Base-by-base conservation (phyloP, 495 filamentous ascomycete genomes). In the Talaromyces trachyspermus region DNA sequence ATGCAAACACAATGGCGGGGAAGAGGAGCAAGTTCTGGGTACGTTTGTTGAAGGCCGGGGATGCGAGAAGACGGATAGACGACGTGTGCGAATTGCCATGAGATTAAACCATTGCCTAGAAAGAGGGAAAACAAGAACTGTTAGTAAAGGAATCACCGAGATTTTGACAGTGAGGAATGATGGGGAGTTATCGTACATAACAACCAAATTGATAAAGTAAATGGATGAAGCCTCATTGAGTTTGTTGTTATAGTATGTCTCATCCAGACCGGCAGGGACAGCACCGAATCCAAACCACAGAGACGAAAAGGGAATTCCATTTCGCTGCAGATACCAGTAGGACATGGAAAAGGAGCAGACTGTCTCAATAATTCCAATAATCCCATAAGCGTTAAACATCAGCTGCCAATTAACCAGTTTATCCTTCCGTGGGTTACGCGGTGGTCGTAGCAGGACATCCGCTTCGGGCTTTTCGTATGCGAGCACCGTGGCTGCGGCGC, bases 161-260 rank as follows among this genome's bases (percentile, higher is more conserved):
- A 42, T 22, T 6, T 24, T 37, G 10, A 19, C 9, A 37, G 4
- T 22, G 20, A 20, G 30, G 44, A 49, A 42, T 23, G 24, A 24
- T 3, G 29, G 12, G 19, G 2, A 32, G 36, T 10, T 26, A 52
- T 54, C 69, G 58, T 58, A 76, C 79, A 83, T 83, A 4, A 84
- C 75, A 5, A 88, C 81, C 7, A 88, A 64, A n/a, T 75, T 85
- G 24, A 86, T 75, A 51, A 88, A 88, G 53, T 88, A 88, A 27
- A 87, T 77, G 19, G 74, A 78, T 22, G 75, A 79, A 17, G 79
- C 82, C 36, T 73, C 69, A 32, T 55, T 62, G 54, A 75, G 53
- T 47, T 76, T 41, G 14, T 64, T 65, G 18, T 57, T 25, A 0
- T 63, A 59, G 49, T 76, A 75, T 6, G 70, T 72, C 51, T 74